phyloP scores from a whole-genome alignment of 192 early-diverging fungal species.

The Umbelopsis ramanniana region DNA sequence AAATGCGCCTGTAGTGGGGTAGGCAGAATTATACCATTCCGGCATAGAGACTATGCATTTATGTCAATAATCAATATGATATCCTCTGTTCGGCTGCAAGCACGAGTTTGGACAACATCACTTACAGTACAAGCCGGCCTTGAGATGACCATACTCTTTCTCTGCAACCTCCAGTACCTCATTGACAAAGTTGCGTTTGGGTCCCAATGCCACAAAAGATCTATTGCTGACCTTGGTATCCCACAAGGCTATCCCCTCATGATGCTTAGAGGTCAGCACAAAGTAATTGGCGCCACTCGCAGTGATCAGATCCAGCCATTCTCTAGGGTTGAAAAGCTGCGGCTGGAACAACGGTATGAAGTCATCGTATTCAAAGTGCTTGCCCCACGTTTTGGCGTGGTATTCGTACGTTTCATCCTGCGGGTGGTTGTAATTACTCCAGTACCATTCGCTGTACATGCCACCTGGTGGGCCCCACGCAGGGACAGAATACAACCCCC shows the following conservation, averaged over 20 bases:
- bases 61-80: background rate
- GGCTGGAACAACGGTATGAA: slow-evolving; percentile 27
- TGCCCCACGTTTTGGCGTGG: slow-evolving; percentile 21
- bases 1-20: slow-evolving; percentile 6
- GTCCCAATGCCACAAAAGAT: slow-evolving; percentile 22
- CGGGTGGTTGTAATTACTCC: slow-evolving; percentile 27
- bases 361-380: slow-evolving; percentile 27
- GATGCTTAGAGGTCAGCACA: slow-evolving; percentile 37
- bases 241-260: slow-evolving; percentile 33
- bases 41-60: slow-evolving; percentile 30
- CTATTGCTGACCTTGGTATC: slow-evolving; percentile 27
- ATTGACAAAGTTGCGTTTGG: slow-evolving; percentile 30
- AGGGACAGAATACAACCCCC: slow-evolving; percentile 31
- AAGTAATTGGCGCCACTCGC: slow-evolving; percentile 28
- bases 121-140: slow-evolving; percentile 35
- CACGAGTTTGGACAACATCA: background rate
- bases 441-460: slow-evolving; percentile 37
- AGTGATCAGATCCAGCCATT: slow-evolving; percentile 28
- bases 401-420: slow-evolving; percentile 20
- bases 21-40: slow-evolving; percentile 38
- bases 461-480: slow-evolving; percentile 32
- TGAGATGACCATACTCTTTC: slow-evolving; percentile 24
- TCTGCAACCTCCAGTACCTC: slow-evolving; percentile 24
- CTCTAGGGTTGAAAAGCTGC: slow-evolving; percentile 18
- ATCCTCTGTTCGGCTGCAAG: background rate